Base-by-base conservation (phyloP, 2,329 filamentous ascomycete species). In the Westerdykella aurantiaca region DNA sequence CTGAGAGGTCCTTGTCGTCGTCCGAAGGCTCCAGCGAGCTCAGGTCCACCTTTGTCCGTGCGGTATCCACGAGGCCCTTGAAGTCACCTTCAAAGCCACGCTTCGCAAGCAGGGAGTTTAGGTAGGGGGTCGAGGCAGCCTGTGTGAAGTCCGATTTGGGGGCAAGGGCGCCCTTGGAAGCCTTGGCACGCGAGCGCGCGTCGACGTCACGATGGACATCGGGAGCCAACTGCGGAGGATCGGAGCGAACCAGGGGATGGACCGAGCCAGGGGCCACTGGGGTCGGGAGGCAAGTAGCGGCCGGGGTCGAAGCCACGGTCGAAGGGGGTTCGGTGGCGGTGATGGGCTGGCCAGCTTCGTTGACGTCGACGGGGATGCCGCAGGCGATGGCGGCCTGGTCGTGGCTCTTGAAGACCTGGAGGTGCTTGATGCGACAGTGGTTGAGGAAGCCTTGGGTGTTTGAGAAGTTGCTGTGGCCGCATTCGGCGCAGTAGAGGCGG, bases 361-460 rank as follows among this genome's bases (percentile, higher is more conserved):
- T 78, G 50, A 80, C 73, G 56, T 95, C 86, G 46, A 95, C 81
- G 11, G 85, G 81, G 53, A 90, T 83, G 41, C 93, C 93, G 56
- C 88, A 94, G 47, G 86, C 85, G 44, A 90, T 78, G 29, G 91
- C 93, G 49, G 93, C 93, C 60, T 90, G 88, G 66, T 97, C 91
- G 61, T 98, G 93, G 57, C 88, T 96, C 70, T 95, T 91, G 74
- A 90, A 97, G 51, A 94, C 89, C 46, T 88, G 80, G 63, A 85
- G 86, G 70, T 98, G 93, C 21, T 90, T 89, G 57, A 98, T 97
- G 45, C 93, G 88, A 65, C 91, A 97, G 64, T 98, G 93, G 63
- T 98, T 98, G 72, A 98, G 93, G 70, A 97, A 97, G n/a, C 93
- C 93, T 68, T 97, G 93, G 0, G 90, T 94, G 71, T 90, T 97